Base-by-base conservation (phyloP, 495 filamentous ascomycete species). In the Monascus purpureus region DNA sequence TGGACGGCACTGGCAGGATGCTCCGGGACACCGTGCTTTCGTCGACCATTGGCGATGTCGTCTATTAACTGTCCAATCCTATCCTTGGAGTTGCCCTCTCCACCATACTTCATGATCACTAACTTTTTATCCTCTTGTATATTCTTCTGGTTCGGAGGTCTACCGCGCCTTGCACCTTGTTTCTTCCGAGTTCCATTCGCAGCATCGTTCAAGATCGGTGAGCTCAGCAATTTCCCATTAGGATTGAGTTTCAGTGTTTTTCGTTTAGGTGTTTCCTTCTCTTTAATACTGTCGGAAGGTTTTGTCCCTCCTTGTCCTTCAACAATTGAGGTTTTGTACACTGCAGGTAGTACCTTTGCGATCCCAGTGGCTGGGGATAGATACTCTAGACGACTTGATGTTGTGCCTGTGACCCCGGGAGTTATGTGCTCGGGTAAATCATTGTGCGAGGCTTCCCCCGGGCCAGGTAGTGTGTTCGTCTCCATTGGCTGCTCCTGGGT, bases 181-280 rank as follows among this genome's bases (percentile, higher is more conserved):
- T 35, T 57, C 27, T 39, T 50, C 18, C 43, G 53, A 6, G 44
- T 20, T n/a, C 35, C 43, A 1, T 50, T 41, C 8, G 36, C 44
- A 3, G 40, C 17, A 5, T 46, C 43, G 23, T 50, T 52, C 6
- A 35, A 30, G 9, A 47, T 46, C 11, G 72, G 65, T 0, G 72
- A 75, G 19, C 66, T 60, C n/a, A 63, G 32, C 13, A 76, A 53
- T 30, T 63, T 68, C n/a, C 72, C 73, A 40, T 71, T 71, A 1
- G 58, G 37, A 40, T 67, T 69, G 13, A 76, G 39, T 39, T 61
- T 67, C 13, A 76, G 43, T n/a, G 59, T 59, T 42, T 68, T 73
- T 32, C 53, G 58, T 12, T 50, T 39, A 11, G 45, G 25, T 0
- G 36, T 31, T 25, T 12, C 43, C 9, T 28, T 38, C 29, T 37